Conservation (phyloP, 1,139 yeast genomes). For the Blastobotrys arbuscula region DNA sequence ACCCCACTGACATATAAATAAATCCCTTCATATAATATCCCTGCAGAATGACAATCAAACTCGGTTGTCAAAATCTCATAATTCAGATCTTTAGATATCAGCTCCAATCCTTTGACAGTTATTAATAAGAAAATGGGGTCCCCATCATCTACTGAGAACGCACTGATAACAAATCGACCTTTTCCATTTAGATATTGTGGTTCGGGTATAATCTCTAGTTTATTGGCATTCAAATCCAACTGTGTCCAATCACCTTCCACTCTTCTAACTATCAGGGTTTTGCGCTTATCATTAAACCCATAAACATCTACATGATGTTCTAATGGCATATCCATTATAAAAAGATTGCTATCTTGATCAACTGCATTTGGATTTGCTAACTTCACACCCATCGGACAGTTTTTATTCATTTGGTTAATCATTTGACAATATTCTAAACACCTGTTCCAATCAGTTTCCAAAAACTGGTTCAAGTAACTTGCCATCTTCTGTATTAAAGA, state of each 20-base stretch:
- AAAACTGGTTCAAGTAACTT: background rate
- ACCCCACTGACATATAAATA: background rate
- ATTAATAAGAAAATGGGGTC: background rate
- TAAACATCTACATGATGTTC: slow-evolving; percentile 8
- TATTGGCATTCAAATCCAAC: background rate
- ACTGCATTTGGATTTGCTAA: background rate
- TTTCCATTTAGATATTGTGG: background rate
- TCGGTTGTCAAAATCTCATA: background rate
- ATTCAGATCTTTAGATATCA: background rate
- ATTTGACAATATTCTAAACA: background rate
- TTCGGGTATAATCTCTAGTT: background rate
- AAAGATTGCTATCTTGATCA: background rate
- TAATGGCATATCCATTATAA: slow-evolving; percentile 6
- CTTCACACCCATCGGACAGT: background rate
- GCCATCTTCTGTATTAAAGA: background rate
- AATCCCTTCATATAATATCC: background rate
- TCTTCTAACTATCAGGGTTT: background rate
- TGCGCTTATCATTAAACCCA: background rate
- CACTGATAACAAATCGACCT: background rate
- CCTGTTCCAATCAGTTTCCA: background rate
- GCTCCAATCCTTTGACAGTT: background rate
- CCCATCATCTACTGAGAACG: background rate
- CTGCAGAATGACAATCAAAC: background rate
- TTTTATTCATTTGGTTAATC: background rate
- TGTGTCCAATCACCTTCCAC: slow-evolving; percentile 5